These are phyloP conservation scores for Phalaenopsis aphrodite DNA, from an alignment of 106 monocot genomes.

Conservation along the genomic window DNA sequence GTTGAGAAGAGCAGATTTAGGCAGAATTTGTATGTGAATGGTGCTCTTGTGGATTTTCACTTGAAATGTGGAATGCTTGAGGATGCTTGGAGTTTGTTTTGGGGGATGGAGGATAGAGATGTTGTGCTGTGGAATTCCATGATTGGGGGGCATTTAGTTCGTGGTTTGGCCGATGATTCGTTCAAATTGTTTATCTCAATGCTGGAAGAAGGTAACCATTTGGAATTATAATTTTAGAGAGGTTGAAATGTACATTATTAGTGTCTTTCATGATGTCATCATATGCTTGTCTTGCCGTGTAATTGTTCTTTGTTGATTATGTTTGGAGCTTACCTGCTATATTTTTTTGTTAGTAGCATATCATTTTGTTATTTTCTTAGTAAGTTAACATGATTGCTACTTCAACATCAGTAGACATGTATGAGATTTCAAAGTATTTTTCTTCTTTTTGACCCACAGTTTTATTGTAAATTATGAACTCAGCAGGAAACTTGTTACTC, in stretches of 20 bases:
- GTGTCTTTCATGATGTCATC: neutral
- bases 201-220: constrained; percentile 46
- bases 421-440: neutral
- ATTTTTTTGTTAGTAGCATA: neutral
- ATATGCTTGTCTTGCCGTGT: neutral
- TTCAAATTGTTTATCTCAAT: constrained; percentile 44
- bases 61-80: constrained; percentile 46
- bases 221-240: neutral
- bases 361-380: neutral
- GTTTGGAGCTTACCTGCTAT: neutral
- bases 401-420: neutral
- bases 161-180: constrained; percentile 30
- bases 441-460: neutral
- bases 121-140: constrained; percentile 69
- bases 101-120: constrained; percentile 44
- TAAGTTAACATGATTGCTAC: neutral
- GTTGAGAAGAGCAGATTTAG: constrained; percentile 45
- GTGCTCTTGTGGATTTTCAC: constrained; percentile 61
- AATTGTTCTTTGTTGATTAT: neutral
- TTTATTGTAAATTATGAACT: neutral
- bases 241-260: neutral
- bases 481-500: neutral
- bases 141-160: constrained; percentile 51
- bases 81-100: constrained; percentile 45
- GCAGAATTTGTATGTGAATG: constrained; percentile 39